Conservation (phyloP, 148 eudicot species). For the Rhododendron henanense region DNA sequence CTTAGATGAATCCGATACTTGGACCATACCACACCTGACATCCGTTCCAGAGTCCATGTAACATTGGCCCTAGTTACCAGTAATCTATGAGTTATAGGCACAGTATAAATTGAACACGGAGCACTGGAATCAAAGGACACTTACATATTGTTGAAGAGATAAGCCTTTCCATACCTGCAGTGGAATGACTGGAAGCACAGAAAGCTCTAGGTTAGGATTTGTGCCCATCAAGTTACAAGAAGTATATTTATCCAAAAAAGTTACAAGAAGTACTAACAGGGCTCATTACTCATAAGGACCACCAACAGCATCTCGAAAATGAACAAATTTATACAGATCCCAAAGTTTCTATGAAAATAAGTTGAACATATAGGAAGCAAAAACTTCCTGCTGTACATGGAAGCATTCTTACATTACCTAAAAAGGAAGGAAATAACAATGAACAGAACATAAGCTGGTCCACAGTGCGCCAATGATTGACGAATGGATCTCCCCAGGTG, state of each 20-base stretch:
- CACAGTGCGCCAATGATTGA: not conserved
- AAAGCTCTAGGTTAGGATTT: not conserved
- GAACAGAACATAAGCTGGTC: not conserved
- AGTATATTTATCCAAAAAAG: no score
- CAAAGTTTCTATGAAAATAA: not conserved
- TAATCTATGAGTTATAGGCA: not conserved
- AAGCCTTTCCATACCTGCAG: constrained; percentile 72
- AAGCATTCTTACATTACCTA: not conserved
- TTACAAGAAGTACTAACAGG: not conserved
- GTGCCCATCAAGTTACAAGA: not conserved
- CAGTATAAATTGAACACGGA: not conserved
- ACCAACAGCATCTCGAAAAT: not conserved
- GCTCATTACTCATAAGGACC: not conserved
- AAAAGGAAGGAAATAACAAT: not conserved
- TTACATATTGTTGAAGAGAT: constrained; percentile 82
- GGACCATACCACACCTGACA: not conserved
- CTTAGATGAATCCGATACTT: not conserved
- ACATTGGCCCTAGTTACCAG: not conserved
- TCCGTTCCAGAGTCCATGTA: not conserved
- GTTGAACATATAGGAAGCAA: not conserved
- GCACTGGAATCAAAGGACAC: constrained; percentile 18
- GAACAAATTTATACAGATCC: not conserved
- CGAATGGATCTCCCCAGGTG: not conserved
- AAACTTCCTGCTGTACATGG: not conserved
- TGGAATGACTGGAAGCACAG: constrained; percentile 64